Evolutionary conservation across 2,329 filamentous ascomycete genomes (phyloP), one percentile per base, ranked within the genome.

Genomic region (Apiospora marii): DNA sequence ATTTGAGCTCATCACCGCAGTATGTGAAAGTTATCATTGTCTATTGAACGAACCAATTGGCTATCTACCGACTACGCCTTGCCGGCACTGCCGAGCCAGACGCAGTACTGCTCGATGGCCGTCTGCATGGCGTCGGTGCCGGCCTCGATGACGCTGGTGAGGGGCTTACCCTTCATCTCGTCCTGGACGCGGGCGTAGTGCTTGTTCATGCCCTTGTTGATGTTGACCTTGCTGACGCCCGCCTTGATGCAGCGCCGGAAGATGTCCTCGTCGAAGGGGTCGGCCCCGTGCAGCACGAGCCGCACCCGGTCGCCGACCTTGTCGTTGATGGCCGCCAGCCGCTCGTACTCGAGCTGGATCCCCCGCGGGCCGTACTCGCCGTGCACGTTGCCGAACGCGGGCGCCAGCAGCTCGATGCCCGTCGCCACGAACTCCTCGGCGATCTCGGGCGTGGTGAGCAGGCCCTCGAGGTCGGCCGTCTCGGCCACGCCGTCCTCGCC

Each of bases 311-410:
- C 84, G 70, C 85, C 84, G 6, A 87, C 85, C 8, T 81, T 80
- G 68, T 77, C 77, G 75, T 84, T 83, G 76, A 87, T 79, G 22
- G 78, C 75, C 43, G 78, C 77, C 2, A 81, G 75, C 19, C 81
- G 73, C 70, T 78, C 79, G 73, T 83, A 83, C 70, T 83, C 82
- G 61, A 83, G 79, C 74, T 79, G 81, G 58, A 81, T 80, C 44
- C 81, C 81, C 16, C 82, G 78, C 7, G 81, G 87, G 0, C 91
- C 91, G 81, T 93, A 92, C 75, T 90, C 88, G 2, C 91, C 91
- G 82, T 93, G 91, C 51, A 93, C 90, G 77, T 92, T 93, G 1
- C 91, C 91, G 80, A 92, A 92, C 1, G 90, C 90, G 2, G 91
- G 91, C 4, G 91, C 91, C 12, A 93, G 82, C 85, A 90, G 92